Percentiles rank a stretch among this genome's conserved stretches.
phyloP scores from a whole-genome alignment of 1,284 basidiomycete genomes.

The Rhodotorula sp. region DNA sequence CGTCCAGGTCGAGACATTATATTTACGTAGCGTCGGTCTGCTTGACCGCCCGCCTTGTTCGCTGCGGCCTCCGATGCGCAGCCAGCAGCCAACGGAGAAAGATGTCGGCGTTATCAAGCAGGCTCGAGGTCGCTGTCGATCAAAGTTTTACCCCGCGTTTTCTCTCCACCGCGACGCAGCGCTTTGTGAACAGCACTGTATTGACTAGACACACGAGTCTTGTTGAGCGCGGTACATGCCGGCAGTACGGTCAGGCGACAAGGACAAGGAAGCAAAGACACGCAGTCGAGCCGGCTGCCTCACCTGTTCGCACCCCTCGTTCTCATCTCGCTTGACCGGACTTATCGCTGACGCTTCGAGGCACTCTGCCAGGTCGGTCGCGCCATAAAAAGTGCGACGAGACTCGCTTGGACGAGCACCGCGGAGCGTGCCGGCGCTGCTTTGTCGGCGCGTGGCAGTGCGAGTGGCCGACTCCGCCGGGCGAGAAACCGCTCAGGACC shows the following conservation, averaged over 20 bases:
- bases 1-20: no score
- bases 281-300: constrained; percentile 14
- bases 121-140: no score
- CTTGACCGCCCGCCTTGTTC: no score
- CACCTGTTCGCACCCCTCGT: constrained; percentile 2
- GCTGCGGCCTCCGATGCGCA: no score
- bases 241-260: background rate
- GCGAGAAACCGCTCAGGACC: constrained; percentile 7
- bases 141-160: no score
- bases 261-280: constrained; percentile 2
- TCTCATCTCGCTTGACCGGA: no score
- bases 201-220: no score
- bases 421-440: constrained; percentile 17
- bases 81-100: no score
- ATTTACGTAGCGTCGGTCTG: no score
- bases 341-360: background rate
- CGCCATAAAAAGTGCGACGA: constrained; percentile 27
- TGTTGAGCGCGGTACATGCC: background rate
- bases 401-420: background rate
- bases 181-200: no score
- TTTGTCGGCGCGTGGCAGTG: constrained; percentile 21
- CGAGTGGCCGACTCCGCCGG: constrained; percentile 15
- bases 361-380: background rate
- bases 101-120: no score
- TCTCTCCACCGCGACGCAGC: no score